phyloP scores from a whole-genome alignment of 192 early-diverging fungal genomes.

The Podila clonocystis region DNA sequence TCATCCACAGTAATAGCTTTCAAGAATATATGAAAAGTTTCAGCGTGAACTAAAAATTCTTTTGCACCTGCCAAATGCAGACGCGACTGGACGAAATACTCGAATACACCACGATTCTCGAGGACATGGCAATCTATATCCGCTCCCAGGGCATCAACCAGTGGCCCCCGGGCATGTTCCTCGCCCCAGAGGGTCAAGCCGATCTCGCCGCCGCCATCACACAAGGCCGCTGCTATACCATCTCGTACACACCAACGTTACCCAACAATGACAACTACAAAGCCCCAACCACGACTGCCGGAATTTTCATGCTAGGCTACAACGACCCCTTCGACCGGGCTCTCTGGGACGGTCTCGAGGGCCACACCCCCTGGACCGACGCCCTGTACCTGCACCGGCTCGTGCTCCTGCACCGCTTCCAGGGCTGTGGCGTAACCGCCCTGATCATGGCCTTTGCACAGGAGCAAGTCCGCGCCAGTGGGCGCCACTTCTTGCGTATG shows the following conservation, averaged over 20 bases:
- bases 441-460: slow-evolving; percentile 27
- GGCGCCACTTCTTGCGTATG: slow-evolving; percentile 25
- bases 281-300: slow-evolving; percentile 4
- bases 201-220: slow-evolving; percentile 11
- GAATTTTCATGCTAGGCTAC: slow-evolving; percentile 27
- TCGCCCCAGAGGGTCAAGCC: not conserved
- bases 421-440: slow-evolving; percentile 14
- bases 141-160: slow-evolving; percentile 20
- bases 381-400: slow-evolving; percentile 38
- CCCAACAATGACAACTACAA: not conserved
- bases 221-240: slow-evolving; percentile 17
- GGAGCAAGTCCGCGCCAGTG: slow-evolving; percentile 9
- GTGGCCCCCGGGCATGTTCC: slow-evolving; percentile 37
- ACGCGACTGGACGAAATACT: slow-evolving; percentile 17
- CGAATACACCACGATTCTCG: slow-evolving; percentile 22
- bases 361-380: slow-evolving; percentile 21
- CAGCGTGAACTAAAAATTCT: not conserved
- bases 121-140: slow-evolving; percentile 12
- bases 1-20: not conserved
- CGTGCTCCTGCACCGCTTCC: slow-evolving; percentile 17
- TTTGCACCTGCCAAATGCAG: not conserved
- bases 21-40: not conserved
- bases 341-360: slow-evolving; percentile 19
- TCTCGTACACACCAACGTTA: slow-evolving; percentile 5
- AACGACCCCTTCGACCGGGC: slow-evolving; percentile 23